Conservation (phyloP, 2,329 filamentous ascomycete genomes). For the Colletotrichum zoysiae region DNA sequence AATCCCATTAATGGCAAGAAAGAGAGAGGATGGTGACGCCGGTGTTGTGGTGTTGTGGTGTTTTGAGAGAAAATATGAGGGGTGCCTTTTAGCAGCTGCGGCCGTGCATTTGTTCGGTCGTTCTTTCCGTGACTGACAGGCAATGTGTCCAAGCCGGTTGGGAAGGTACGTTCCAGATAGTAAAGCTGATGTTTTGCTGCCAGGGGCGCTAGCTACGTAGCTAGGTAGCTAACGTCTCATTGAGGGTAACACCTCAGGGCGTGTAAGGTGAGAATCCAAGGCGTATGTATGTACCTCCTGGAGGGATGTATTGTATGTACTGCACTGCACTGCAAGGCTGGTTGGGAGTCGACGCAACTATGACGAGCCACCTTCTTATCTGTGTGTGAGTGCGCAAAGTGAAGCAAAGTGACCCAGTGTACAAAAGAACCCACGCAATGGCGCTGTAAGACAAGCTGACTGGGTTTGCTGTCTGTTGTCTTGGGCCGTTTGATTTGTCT, state of each 20-base stretch:
- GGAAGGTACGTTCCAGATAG: not conserved
- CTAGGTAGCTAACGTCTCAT: not conserved
- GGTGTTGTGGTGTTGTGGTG: not conserved
- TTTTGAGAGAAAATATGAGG: not conserved
- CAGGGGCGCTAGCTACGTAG: constrained; percentile 7
- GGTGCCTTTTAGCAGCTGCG: not conserved
- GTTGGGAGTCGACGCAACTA: constrained; percentile 24
- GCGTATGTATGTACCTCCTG: not conserved
- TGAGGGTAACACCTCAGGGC: not conserved
- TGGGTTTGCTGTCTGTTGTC: not conserved
- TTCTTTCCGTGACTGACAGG: not conserved
- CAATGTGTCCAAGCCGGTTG: not conserved
- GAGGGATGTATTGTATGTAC: not conserved
- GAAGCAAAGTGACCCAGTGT: constrained; percentile 1
- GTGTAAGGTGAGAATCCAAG: constrained; percentile 11
- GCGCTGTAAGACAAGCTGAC: not conserved
- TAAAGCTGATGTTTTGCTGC: not conserved
- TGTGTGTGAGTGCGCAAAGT: not conserved
- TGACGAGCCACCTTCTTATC: constrained; percentile 7
- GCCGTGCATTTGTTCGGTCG: not conserved
- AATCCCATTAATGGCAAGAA: not conserved
- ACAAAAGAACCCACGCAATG: not conserved
- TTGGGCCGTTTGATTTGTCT: not conserved
- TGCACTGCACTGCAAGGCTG: not conserved
- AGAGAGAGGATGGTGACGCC: not conserved